Evolutionary conservation across 306 rosid genomes (phyloP).

Genomic region (Prosopis cineraria): DNA sequence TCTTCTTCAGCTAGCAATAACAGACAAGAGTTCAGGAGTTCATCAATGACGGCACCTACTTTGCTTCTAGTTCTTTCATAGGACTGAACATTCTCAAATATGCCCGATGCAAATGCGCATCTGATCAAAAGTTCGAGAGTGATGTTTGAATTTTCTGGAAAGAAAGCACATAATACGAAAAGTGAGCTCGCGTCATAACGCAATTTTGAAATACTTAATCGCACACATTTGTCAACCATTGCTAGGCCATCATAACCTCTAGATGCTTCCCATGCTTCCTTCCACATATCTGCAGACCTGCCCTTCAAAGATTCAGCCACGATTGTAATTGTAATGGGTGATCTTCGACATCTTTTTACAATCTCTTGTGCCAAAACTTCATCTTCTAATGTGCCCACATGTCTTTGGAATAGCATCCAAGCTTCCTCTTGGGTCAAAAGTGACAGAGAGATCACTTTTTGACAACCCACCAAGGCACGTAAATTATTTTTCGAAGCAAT

Average conservation of each 20-base stretch:
- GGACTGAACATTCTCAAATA: not conserved
- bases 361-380: not conserved
- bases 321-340: not conserved
- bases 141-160: not conserved
- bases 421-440: not conserved
- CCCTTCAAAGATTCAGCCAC: not conserved
- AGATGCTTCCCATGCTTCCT: no score
- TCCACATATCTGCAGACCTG: not conserved
- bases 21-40: not conserved
- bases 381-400: not conserved
- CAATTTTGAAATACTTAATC: no score
- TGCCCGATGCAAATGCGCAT: not conserved
- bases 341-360: not conserved
- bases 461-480: not conserved
- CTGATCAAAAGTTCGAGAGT: not conserved
- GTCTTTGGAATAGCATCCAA: not conserved
- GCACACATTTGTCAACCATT: no score
- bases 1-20: not conserved
- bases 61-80: not conserved
- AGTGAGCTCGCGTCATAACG: not conserved
- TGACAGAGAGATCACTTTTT: not conserved
- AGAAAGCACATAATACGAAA: not conserved
- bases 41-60: not conserved
- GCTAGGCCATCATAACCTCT: no score
- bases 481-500: not conserved